A percentile compares a stretch with the other conserved stretches of the same genome.
phyloP scores from a whole-genome alignment of 2,329 filamentous ascomycete species.

The Cercospora nicotianae region DNA sequence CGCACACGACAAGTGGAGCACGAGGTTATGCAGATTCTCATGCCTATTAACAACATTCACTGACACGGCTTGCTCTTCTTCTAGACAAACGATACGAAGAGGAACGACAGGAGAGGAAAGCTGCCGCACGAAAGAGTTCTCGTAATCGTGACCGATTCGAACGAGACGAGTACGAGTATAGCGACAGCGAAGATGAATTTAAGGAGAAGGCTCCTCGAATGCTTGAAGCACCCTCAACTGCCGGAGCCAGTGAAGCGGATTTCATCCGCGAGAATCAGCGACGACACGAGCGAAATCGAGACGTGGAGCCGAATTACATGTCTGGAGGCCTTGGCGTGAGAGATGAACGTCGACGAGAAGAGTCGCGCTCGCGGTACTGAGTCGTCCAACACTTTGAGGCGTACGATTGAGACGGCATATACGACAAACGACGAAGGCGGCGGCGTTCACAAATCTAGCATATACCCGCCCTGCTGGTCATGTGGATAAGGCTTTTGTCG shows the following conservation, averaged over 20 bases:
- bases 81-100: constrained; percentile 37
- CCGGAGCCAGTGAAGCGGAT: constrained; percentile 28
- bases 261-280: constrained; percentile 34
- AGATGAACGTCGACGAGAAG: constrained; percentile 22
- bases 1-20: constrained; percentile 14
- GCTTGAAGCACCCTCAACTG: constrained; percentile 37
- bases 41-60: constrained; percentile 21
- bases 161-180: constrained; percentile 38
- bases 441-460: background rate
- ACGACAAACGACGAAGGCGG: background rate
- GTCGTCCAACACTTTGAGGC: background rate
- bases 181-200: constrained; percentile 39
- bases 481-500: background rate
- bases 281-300: constrained; percentile 31
- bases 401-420: background rate
- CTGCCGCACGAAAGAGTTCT: constrained; percentile 29
- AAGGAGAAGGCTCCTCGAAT: constrained; percentile 34
- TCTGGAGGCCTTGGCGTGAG: constrained; percentile 32
- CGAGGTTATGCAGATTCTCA: constrained; percentile 13
- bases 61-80: constrained; percentile 21
- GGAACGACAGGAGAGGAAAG: constrained; percentile 29
- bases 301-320: constrained; percentile 32
- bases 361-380: constrained; percentile 12
- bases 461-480: background rate
- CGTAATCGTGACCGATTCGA: constrained; percentile 35